These are phyloP conservation scores for Phytophthora sansomeana DNA, from an alignment of 352 stramenopile species.

Conservation along the genomic window DNA sequence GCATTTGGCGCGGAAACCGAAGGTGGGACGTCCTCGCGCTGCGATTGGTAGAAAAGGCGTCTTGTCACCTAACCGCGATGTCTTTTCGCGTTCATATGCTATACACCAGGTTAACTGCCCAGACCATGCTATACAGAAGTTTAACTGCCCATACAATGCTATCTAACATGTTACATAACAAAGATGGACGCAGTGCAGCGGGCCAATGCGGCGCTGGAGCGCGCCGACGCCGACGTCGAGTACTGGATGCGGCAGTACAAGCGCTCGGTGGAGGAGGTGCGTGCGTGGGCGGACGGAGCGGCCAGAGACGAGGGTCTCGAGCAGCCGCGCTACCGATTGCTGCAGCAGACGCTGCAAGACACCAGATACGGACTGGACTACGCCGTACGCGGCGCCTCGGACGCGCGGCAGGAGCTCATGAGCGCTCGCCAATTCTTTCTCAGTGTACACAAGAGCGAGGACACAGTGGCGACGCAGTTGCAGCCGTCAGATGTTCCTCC, in stretches of 20 bases:
- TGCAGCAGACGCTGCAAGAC: constrained; percentile 31
- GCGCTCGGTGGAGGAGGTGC: constrained; percentile 1
- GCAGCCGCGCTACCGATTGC: constrained; percentile 13
- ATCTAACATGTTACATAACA: too few species aligned
- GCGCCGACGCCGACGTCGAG: constrained; percentile 8
- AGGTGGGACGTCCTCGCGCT: neutral
- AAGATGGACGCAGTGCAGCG: neutral
- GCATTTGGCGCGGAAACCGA: constrained; percentile 15
- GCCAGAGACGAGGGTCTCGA: constrained; percentile 2
- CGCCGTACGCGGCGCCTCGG: constrained; percentile 6
- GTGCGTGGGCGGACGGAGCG: constrained; percentile 4
- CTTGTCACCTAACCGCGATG: neutral
- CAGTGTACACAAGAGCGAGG: neutral
- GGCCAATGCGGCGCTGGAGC: constrained; percentile 8
- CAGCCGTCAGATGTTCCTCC: too few species aligned
- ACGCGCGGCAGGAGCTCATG: constrained; percentile 27
- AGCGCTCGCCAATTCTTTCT: constrained; percentile 29
- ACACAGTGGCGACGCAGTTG: neutral
- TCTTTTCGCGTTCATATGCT: constrained; percentile 1
- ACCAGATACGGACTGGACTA: constrained; percentile 33
- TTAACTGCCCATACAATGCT: too few species aligned
- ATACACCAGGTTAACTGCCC: too few species aligned
- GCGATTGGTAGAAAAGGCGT: neutral
- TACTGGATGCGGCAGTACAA: constrained; percentile 39
- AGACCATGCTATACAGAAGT: neutral